Conservation (phyloP, 75 land plant genomes). For the Larix kaempferi region DNA sequence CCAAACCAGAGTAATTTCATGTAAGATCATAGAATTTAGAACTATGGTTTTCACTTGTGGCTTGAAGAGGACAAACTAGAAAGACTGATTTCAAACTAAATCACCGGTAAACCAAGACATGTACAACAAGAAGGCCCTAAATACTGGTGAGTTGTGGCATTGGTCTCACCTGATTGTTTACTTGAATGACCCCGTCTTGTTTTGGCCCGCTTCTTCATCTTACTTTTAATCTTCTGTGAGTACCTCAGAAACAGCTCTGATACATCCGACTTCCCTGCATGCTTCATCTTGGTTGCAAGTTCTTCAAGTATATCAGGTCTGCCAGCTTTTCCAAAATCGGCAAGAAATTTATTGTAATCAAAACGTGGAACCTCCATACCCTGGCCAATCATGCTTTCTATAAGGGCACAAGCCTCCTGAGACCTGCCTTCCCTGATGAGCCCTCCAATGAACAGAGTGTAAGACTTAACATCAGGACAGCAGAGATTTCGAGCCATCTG, state of each 20-base stretch:
- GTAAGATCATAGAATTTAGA: too few relatives aligned
- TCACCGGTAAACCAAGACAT: too few relatives aligned
- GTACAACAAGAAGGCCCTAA: neutral
- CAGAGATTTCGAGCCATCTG: constrained; percentile 60
- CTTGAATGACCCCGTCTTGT: neutral
- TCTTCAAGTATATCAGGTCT: constrained; percentile 46
- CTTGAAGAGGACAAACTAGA: too few relatives aligned
- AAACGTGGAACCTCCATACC: constrained; percentile 63
- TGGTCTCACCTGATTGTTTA: neutral
- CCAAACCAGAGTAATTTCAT: too few relatives aligned
- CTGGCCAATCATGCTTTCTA: constrained; percentile 67
- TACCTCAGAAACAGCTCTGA: constrained; percentile 29
- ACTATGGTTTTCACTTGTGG: too few relatives aligned
- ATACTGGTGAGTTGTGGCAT: neutral
- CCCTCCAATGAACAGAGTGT: constrained; percentile 55
- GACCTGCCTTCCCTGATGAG: constrained; percentile 49
- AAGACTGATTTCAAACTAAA: too few relatives aligned
- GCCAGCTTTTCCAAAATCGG: constrained; percentile 46
- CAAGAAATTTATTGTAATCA: constrained; percentile 48
- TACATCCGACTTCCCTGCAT: constrained; percentile 46
- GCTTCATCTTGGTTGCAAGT: constrained; percentile 51
- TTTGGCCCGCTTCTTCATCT: constrained; percentile 19
- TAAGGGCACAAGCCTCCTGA: constrained; percentile 46
- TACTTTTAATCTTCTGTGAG: constrained; percentile 43
- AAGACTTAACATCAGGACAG: constrained; percentile 72